Evolutionary conservation across 495 filamentous ascomycete species (phyloP).

Genomic region (Annulohypoxylon nitens): DNA sequence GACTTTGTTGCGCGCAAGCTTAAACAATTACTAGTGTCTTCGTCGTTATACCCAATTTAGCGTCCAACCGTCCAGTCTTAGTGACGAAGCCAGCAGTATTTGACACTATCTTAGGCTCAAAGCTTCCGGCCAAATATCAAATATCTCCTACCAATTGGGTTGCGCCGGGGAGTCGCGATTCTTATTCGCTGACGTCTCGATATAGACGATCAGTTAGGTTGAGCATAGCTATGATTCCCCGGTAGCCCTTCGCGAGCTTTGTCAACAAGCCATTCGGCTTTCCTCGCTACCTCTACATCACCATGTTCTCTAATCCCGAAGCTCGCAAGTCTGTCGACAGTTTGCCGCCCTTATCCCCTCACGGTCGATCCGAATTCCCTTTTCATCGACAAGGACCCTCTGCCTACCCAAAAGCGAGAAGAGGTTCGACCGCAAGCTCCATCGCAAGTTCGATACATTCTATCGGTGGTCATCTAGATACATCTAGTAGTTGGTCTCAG

Average conservation of each 20-base stretch:
- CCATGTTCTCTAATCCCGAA: constrained; percentile 73
- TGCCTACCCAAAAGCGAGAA: constrained; percentile 56
- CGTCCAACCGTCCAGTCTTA: background rate
- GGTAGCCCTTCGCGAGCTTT: constrained; percentile 51
- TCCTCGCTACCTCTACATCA: constrained; percentile 23
- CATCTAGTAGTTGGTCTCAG: constrained; percentile 64
- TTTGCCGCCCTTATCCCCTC: constrained; percentile 66
- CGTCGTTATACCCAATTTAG: constrained; percentile 4
- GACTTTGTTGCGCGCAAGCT: background rate
- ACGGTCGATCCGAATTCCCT: constrained; percentile 70
- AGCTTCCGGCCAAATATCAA: constrained; percentile 14
- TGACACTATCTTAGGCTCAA: background rate
- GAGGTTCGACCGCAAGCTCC: constrained; percentile 90
- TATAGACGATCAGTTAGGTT: constrained; percentile 30
- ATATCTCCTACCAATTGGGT: constrained; percentile 21
- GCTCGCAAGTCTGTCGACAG: constrained; percentile 80
- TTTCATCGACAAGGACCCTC: constrained; percentile 61
- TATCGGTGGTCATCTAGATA: constrained; percentile 80
- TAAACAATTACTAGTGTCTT: background rate
- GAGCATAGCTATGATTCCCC: constrained; percentile 51
- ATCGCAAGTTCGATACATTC: constrained; percentile 70
- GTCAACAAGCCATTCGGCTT: constrained; percentile 48
- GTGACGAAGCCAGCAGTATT: background rate
- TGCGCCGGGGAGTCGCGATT: constrained; percentile 30
- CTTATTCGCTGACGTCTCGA: constrained; percentile 29